A percentile compares a stretch with the other conserved stretches of the same genome.
phyloP scores from a whole-genome alignment of 192 early-diverging fungal species.

The Spinellus fusiger region DNA sequence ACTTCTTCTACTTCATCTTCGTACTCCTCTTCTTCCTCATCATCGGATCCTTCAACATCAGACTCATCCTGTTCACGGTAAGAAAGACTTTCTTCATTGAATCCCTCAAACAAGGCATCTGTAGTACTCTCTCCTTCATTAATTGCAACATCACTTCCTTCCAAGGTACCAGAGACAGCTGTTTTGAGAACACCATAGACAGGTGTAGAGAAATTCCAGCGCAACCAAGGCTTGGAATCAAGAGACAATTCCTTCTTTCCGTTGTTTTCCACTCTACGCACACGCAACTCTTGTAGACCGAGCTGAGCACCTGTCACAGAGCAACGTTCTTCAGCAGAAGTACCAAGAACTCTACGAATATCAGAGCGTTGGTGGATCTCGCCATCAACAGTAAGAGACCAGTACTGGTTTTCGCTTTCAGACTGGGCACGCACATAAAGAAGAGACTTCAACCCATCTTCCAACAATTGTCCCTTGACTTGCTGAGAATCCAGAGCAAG shows the following conservation, averaged over 20 bases:
- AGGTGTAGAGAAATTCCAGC: conserved; percentile 10
- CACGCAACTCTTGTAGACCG: conserved; percentile 10
- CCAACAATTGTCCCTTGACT: conserved; percentile 2
- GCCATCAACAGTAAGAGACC: conserved; percentile 20
- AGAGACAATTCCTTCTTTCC: conserved; percentile 3
- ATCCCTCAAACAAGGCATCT: conserved; percentile 2
- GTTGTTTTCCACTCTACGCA: not conserved
- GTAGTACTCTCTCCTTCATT: not conserved
- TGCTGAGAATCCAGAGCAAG: conserved; percentile 5
- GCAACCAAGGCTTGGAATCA: conserved; percentile 2
- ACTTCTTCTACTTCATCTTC: not conserved
- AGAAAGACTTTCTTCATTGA: not conserved
- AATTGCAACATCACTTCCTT: not conserved
- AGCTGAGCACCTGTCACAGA: conserved; percentile 8
- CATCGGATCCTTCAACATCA: not conserved
- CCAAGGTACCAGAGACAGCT: not conserved
- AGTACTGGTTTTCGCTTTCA: conserved; percentile 11
- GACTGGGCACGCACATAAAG: conserved; percentile 4
- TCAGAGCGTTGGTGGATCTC: conserved; percentile 10
- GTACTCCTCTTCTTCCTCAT: conserved; percentile 3
- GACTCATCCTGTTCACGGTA: not conserved
- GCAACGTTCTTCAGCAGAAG: conserved; percentile 1
- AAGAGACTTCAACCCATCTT: conserved; percentile 8
- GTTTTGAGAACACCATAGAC: not conserved
- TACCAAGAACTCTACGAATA: conserved; percentile 8